These are phyloP conservation scores for Chlorencoelia australis DNA, from an alignment of 2,329 filamentous ascomycete species.

Conservation along the genomic window DNA sequence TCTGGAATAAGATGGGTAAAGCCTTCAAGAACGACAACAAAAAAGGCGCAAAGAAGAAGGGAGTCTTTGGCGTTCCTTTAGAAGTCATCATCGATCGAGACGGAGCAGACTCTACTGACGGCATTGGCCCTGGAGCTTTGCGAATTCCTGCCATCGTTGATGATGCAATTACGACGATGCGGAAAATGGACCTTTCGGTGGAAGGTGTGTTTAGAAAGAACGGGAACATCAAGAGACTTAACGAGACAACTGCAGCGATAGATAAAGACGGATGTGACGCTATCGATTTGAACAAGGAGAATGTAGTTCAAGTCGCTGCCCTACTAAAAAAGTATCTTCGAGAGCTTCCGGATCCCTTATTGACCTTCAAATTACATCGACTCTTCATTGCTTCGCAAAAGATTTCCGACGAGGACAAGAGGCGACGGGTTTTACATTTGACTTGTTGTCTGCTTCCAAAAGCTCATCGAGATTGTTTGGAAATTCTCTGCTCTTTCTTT, in stretches of 20 bases:
- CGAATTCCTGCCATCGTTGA: conserved; percentile 92
- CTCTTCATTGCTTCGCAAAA: conserved; percentile 87
- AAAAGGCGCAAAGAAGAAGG: conserved; percentile 79
- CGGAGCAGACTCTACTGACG: conserved; percentile 94
- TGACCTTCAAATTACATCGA: conserved; percentile 89
- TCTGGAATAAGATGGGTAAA: conserved; percentile 98
- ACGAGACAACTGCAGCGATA: conserved; percentile 75
- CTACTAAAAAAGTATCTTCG: conserved; percentile 91
- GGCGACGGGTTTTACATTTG: conserved; percentile 78
- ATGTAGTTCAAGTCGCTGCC: conserved; percentile 86
- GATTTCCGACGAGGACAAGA: conserved; percentile 70
- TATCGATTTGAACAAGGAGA: conserved; percentile 79
- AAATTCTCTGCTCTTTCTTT: conserved; percentile 90
- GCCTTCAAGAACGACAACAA: conserved; percentile 81
- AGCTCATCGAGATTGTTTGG: conserved; percentile 82
- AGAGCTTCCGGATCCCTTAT: conserved; percentile 84
- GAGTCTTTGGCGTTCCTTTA: conserved; percentile 81
- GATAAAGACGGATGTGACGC: conserved; percentile 78
- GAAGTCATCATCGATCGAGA: conserved; percentile 87
- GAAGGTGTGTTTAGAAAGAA: conserved; percentile 99
- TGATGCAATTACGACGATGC: conserved; percentile 87
- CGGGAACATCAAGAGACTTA: conserved; percentile 90
- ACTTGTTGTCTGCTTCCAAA: conserved; percentile 90
- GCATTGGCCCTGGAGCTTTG: conserved; percentile 82
- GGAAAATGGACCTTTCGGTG: conserved; percentile 97